Evolutionary conservation across 2,329 filamentous ascomycete genomes (phyloP).

Genomic region (Geosmithia putterillii): DNA sequence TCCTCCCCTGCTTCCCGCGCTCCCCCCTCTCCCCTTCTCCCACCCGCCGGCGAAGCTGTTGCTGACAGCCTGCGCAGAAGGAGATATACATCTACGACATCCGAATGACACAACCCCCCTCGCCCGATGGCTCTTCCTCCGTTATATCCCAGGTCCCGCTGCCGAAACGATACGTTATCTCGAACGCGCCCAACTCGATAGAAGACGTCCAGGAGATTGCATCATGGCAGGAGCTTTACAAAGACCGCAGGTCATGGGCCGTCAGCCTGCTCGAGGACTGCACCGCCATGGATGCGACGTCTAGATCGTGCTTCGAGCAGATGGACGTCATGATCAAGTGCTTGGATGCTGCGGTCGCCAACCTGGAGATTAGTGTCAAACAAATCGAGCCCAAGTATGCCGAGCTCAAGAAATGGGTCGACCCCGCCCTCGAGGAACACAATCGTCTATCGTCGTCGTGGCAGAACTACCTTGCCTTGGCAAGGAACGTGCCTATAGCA

Average conservation of each 20-base stretch:
- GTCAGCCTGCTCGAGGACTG: constrained; percentile 58
- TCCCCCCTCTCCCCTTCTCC: neutral
- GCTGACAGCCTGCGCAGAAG: constrained; percentile 35
- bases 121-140: constrained; percentile 21
- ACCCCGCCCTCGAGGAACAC: constrained; percentile 56
- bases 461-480: constrained; percentile 55
- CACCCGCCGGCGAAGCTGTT: neutral
- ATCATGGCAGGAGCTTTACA: constrained; percentile 84
- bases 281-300: constrained; percentile 46
- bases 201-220: constrained; percentile 66
- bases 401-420: constrained; percentile 60
- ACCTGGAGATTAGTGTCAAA: constrained; percentile 65
- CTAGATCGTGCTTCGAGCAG: constrained; percentile 56
- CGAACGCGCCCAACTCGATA: constrained; percentile 70
- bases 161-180: constrained; percentile 42
- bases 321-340: constrained; percentile 68
- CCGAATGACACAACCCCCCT: constrained; percentile 50
- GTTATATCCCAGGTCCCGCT: constrained; percentile 35
- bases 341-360: constrained; percentile 74
- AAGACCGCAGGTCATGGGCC: constrained; percentile 70
- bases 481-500: constrained; percentile 52
- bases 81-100: constrained; percentile 92
- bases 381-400: constrained; percentile 58
- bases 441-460: constrained; percentile 49
- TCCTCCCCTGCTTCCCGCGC: neutral